A percentile compares a stretch with the other conserved stretches of the same genome.
Conservation (phyloP, 768 basidiomycete species). For the Lyophyllum semitale region DNA sequence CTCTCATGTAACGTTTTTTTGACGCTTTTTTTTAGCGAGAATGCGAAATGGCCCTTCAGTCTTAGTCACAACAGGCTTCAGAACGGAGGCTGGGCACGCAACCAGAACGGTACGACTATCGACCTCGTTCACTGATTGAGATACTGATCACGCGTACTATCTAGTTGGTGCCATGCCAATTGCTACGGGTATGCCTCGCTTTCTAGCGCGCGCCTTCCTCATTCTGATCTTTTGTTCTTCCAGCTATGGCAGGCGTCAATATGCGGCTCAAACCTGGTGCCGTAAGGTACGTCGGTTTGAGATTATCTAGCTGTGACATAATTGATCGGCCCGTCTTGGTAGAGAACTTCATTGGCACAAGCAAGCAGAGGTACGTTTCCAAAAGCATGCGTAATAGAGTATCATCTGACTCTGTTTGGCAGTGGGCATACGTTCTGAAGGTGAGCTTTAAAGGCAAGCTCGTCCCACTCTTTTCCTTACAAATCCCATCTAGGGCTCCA, state of each 20-base stretch:
- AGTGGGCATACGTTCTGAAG: constrained; percentile 56
- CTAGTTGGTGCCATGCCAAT: constrained; percentile 51
- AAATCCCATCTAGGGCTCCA: constrained; percentile 36
- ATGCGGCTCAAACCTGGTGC: constrained; percentile 55
- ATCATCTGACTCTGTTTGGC: constrained; percentile 9
- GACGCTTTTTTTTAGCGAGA: constrained; percentile 29
- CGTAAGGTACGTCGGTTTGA: constrained; percentile 34
- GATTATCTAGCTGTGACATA: not conserved
- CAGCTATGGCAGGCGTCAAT: constrained; percentile 50
- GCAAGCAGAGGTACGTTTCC: constrained; percentile 39
- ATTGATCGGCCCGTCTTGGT: not conserved
- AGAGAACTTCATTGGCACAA: constrained; percentile 60
- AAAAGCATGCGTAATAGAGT: not conserved
- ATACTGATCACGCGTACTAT: not conserved
- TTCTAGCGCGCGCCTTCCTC: not conserved
- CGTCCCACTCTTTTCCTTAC: not conserved
- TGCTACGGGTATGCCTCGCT: constrained; percentile 37
- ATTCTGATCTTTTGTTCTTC: constrained; percentile 5
- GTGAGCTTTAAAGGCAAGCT: constrained; percentile 17
- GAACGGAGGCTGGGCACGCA: constrained; percentile 61
- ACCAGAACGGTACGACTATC: constrained; percentile 45
- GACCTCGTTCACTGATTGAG: not conserved
- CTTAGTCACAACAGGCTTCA: constrained; percentile 59
- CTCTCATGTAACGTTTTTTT: not conserved
- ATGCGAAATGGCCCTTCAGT: constrained; percentile 60